Percentiles rank a stretch among this genome's conserved stretches.
phyloP scores from a whole-genome alignment of 768 basidiomycete species.

The Pleurotus giganteus region DNA sequence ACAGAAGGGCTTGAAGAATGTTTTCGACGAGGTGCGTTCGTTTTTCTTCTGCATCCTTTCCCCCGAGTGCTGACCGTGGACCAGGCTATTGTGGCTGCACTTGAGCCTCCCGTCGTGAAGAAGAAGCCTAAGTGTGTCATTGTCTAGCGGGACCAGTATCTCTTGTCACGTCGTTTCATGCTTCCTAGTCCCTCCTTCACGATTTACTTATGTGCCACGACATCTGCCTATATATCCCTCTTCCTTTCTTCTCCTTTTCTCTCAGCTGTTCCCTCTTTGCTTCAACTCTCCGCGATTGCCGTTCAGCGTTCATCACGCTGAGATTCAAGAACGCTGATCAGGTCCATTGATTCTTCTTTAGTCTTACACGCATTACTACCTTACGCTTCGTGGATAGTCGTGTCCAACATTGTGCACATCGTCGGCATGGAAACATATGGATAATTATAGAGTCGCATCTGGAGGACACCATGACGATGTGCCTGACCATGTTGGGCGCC shows the following conservation, averaged over 20 bases:
- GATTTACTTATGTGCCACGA: conserved; percentile 39
- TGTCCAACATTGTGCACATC: neutral
- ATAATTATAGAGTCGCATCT: neutral
- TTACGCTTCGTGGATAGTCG: neutral
- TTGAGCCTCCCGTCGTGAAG: conserved; percentile 94
- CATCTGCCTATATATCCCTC: conserved; percentile 42
- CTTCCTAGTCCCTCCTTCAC: conserved; percentile 28
- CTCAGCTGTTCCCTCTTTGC: conserved; percentile 15
- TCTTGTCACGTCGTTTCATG: conserved; percentile 18
- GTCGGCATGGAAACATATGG: conserved; percentile 5
- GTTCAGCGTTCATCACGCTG: neutral
- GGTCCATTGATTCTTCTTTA: conserved; percentile 3
- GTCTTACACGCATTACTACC: neutral
- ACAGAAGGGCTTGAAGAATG: conserved; percentile 99
- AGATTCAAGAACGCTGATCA: conserved; percentile 1
- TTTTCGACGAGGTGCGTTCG: conserved; percentile 94
- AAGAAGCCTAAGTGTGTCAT: conserved; percentile 79
- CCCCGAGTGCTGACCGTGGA: conserved; percentile 11
- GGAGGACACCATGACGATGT: no score
- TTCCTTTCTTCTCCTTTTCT: conserved; percentile 17
- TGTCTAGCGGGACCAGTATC: conserved; percentile 50
- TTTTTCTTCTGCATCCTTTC: conserved; percentile 7
- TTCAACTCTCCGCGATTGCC: conserved; percentile 12
- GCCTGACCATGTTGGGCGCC: neutral
- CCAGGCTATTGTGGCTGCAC: conserved; percentile 96